A percentile compares a stretch with the other conserved stretches of the same genome.
These are phyloP conservation scores for Aspergillus bombycis DNA, from an alignment of 2,329 filamentous ascomycete genomes.

Conservation along the genomic window DNA sequence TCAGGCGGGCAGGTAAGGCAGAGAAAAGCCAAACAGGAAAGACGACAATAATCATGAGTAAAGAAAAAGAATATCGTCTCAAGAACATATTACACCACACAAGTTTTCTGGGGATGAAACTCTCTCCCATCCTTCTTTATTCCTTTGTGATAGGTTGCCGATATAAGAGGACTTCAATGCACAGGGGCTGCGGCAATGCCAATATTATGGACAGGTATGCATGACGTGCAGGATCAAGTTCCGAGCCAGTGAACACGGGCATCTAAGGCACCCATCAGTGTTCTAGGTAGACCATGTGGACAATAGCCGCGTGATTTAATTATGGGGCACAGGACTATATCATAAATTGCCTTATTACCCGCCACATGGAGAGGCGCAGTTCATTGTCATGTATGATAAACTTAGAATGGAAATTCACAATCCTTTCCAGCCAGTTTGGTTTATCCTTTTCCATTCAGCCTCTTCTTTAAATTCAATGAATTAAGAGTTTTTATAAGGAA, in stretches of 20 bases:
- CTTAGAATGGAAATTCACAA: no score
- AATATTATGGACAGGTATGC: not conserved
- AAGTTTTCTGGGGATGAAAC: not conserved
- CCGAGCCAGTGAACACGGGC: not conserved
- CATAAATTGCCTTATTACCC: not conserved
- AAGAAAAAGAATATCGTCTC: constrained; percentile 9
- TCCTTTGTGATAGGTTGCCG: not conserved
- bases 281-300: not conserved
- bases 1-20: constrained; percentile 25
- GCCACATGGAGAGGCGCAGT: not conserved
- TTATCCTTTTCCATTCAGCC: no score
- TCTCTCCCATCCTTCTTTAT: not conserved
- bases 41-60: not conserved
- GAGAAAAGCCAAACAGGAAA: not conserved
- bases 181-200: not conserved
- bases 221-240: not conserved
- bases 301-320: not conserved
- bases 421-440: no score
- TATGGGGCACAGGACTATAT: constrained; percentile 6
- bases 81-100: constrained; percentile 17
- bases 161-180: not conserved
- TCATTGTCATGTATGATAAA: not conserved
- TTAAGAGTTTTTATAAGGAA: no score
- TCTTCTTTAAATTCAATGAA: no score
- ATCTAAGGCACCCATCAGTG: not conserved